Evolutionary conservation across 2,329 filamentous ascomycete species (phyloP).

Genomic region (Hypoxylon sp.): DNA sequence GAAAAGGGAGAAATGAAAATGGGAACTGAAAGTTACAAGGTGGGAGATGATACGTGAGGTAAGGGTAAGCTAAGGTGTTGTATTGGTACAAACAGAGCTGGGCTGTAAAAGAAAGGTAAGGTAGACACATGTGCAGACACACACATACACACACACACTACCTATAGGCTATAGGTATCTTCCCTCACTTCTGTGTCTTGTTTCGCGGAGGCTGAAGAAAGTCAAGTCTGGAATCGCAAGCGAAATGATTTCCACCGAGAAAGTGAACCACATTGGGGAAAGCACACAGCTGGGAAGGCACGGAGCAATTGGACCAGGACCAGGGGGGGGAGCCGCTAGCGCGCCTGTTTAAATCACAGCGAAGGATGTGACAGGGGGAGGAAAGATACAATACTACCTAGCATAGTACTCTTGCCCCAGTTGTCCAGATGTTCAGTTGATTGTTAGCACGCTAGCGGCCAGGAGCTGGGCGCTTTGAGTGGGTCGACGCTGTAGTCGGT

Average conservation of each 20-base stretch:
- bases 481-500: slow-evolving; percentile 11
- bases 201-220: slow-evolving; percentile 61
- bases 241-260: slow-evolving; percentile 66
- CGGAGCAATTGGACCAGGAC: slow-evolving; percentile 43
- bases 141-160: too few species aligned
- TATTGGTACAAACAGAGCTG: slow-evolving; percentile 32
- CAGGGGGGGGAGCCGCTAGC: slow-evolving; percentile 43
- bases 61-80: slow-evolving; percentile 9
- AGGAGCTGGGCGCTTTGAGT: slow-evolving; percentile 39
- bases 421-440: slow-evolving; percentile 21
- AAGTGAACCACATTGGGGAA: slow-evolving; percentile 45
- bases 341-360: slow-evolving; percentile 39
- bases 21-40: slow-evolving; percentile 24
- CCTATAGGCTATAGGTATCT: too few species aligned
- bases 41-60: slow-evolving; percentile 19
- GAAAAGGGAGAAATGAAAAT: slow-evolving; percentile 16
- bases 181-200: slow-evolving; percentile 50
- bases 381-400: not conserved
- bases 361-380: slow-evolving; percentile 33
- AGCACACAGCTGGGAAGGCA: slow-evolving; percentile 30
- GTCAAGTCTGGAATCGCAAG: slow-evolving; percentile 63
- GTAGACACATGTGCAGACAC: slow-evolving; percentile 29
- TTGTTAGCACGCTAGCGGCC: slow-evolving; percentile 36
- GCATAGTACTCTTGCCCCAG: too few species aligned
- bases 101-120: slow-evolving; percentile 43